Percentiles rank a stretch among this genome's conserved stretches.
phyloP scores from a whole-genome alignment of 176 grass and related monocot genomes.

The Stipa capillata region DNA sequence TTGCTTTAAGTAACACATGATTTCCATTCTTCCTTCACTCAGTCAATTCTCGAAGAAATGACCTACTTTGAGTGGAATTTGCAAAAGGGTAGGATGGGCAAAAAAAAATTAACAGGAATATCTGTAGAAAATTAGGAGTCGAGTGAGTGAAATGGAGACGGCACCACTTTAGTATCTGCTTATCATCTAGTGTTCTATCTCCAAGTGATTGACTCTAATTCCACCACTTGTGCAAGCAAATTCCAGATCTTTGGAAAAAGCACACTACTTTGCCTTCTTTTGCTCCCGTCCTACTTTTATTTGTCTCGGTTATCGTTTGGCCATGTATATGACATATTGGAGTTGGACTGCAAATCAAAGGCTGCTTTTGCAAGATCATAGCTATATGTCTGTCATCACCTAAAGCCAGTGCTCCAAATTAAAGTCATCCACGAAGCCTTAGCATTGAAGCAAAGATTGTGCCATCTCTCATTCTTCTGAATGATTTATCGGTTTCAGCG shows the following conservation, averaged over 20 bases:
- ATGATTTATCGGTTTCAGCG: conserved; percentile 22
- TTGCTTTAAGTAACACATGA: not conserved
- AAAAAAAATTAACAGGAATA: not conserved
- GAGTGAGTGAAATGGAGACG: conserved; percentile 4
- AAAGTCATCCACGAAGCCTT: conserved; percentile 25
- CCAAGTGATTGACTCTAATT: not conserved
- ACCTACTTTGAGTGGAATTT: not conserved
- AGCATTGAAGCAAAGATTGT: conserved; percentile 19
- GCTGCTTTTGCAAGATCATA: conserved; percentile 15
- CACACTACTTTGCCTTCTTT: not conserved
- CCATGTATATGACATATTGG: not conserved
- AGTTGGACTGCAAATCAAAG: conserved; percentile 8
- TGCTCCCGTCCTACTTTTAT: not conserved
- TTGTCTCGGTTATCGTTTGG: conserved; percentile 15
- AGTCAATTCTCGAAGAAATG: not conserved
- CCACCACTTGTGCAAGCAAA: not conserved
- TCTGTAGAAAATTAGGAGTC: not conserved
- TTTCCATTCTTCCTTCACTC: not conserved
- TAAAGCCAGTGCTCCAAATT: conserved; percentile 12
- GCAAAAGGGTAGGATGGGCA: not conserved
- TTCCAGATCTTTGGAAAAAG: conserved; percentile 8
- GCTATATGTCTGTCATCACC: not conserved
- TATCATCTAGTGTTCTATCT: not conserved
- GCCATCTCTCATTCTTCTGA: not conserved
- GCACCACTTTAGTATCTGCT: not conserved